Percentiles rank a stretch among this genome's conserved stretches.
phyloP scores from a whole-genome alignment of 2,329 filamentous ascomycete species.

The Rhinocladiella similis region DNA sequence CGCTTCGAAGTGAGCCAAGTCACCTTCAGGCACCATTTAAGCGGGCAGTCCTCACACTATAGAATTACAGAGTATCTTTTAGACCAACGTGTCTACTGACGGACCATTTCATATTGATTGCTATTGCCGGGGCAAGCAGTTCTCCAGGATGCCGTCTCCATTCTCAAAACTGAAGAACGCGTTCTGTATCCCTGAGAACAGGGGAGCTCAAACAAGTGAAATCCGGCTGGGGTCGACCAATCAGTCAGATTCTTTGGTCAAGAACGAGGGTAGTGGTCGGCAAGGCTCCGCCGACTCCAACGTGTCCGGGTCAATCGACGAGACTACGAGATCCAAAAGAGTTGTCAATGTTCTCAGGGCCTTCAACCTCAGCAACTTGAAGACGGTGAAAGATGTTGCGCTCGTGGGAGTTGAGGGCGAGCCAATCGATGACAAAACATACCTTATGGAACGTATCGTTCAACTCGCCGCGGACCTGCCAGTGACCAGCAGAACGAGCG shows the following conservation, averaged over 20 bases:
- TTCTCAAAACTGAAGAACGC: slow-evolving; percentile 15
- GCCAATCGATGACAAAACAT: slow-evolving; percentile 61
- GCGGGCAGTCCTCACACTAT: too few relatives aligned
- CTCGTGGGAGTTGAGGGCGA: slow-evolving; percentile 50
- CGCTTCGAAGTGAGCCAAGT: too few relatives aligned
- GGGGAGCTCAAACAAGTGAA: background rate
- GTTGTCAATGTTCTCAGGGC: slow-evolving; percentile 46
- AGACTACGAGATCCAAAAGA: slow-evolving; percentile 12
- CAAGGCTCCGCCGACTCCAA: slow-evolving; percentile 1
- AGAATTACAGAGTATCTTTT: too few relatives aligned
- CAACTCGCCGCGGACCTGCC: slow-evolving; percentile 43
- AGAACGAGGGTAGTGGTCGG: background rate
- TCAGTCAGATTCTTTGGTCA: slow-evolving; percentile 1
- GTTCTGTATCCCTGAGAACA: slow-evolving; percentile 10
- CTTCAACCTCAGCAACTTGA: slow-evolving; percentile 48
- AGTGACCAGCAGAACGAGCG: slow-evolving; percentile 36
- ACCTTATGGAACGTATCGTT: slow-evolving; percentile 61
- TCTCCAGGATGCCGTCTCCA: slow-evolving; percentile 11
- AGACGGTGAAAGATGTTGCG: slow-evolving; percentile 41
- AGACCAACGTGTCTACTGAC: too few relatives aligned
- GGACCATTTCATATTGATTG: background rate
- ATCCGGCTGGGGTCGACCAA: background rate
- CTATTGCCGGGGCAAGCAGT: background rate
- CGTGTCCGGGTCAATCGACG: slow-evolving; percentile 8
- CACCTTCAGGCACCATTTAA: too few relatives aligned